phyloP scores from a whole-genome alignment of 2,329 filamentous ascomycete species.

The Emericellopsis atlantica region DNA sequence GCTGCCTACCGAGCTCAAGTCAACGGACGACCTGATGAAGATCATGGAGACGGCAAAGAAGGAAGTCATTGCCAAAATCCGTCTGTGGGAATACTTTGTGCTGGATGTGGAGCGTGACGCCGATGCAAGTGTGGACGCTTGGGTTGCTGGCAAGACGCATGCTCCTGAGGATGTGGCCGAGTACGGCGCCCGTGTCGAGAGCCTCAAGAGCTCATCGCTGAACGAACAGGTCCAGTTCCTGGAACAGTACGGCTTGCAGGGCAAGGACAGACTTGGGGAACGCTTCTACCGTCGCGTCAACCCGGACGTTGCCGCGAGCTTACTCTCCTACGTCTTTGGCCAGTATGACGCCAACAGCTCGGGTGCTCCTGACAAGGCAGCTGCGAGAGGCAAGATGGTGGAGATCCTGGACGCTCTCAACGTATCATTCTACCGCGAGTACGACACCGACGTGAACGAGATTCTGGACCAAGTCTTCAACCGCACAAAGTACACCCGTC shows the following conservation, averaged over 20 bases:
- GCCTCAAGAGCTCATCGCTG: slow-evolving; percentile 25
- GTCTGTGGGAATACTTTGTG: slow-evolving; percentile 89
- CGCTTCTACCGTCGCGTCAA: slow-evolving; percentile 64
- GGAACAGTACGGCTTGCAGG: slow-evolving; percentile 54
- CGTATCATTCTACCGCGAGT: slow-evolving; percentile 81
- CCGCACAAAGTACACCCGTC: slow-evolving; percentile 82
- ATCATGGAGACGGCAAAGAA: slow-evolving; percentile 80
- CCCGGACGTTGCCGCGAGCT: slow-evolving; percentile 53
- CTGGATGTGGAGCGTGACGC: slow-evolving; percentile 65
- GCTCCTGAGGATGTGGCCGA: slow-evolving; percentile 31
- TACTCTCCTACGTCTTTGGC: slow-evolving; percentile 33
- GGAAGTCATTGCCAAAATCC: slow-evolving; percentile 63
- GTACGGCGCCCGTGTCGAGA: slow-evolving; percentile 25
- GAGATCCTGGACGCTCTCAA: slow-evolving; percentile 74
- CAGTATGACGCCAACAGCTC: slow-evolving; percentile 40
- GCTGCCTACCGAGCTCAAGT: slow-evolving; percentile 62
- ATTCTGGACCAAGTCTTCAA: slow-evolving; percentile 90
- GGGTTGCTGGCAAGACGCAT: slow-evolving; percentile 48
- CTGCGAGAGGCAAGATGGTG: slow-evolving; percentile 40
- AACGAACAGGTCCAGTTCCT: slow-evolving; percentile 49
- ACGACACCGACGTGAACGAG: slow-evolving; percentile 68
- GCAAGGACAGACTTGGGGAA: slow-evolving; percentile 64
- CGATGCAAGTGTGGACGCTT: slow-evolving; percentile 56
- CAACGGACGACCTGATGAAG: slow-evolving; percentile 57
- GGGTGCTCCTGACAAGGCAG: slow-evolving; percentile 31